Base-by-base conservation (phyloP, 495 filamentous ascomycete genomes). In the Hypoxylon subgilvum region DNA sequence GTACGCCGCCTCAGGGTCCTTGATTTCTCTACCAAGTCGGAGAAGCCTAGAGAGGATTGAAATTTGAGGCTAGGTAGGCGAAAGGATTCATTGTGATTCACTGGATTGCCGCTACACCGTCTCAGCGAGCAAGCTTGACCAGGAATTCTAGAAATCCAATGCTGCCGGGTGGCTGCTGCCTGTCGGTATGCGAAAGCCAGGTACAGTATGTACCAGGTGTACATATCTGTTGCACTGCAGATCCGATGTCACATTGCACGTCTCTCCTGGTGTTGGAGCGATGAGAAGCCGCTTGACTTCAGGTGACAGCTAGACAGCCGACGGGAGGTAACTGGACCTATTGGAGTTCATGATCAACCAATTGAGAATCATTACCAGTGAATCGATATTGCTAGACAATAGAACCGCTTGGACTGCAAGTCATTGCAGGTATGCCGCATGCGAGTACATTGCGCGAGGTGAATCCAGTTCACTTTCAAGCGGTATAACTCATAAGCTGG, bases 181-280 rank as follows among this genome's bases (percentile, higher is more conserved):
- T 27, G 23, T 8, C 23, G 23, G n/a, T n/a, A n/a, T n/a, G n/a
- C n/a, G n/a, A n/a, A n/a, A n/a, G n/a, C n/a, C n/a, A 30, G 27
- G 27, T 30, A 30, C 27, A 30, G 27, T 30, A 30, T 30, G 27
- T 10, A 10, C 21, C 30, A 21, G 7, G 14, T 41, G 17, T 13
- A 17, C 17, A 6, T 35, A 30, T 23, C 14, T 8, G 19, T 39
- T 14, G 47, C 14, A 2, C 35, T 49, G 32, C 13, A 51, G 39
- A 59, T 52, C 38, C 35, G 57, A 53, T 60, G 34, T 60, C 27
- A 53, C 42, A 21, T 49, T n/a, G n/a, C n/a, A n/a, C n/a, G 35
- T 32, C 21, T 27, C 17, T 39, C 9, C 36, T 40, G 47, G 25
- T 13, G 31, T 40, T 36, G 9, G 16, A 6, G 31, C 27, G 27